Percentiles rank a stretch among this genome's conserved stretches.
phyloP scores from a whole-genome alignment of 768 basidiomycete genomes.

The Mycena haematopus region DNA sequence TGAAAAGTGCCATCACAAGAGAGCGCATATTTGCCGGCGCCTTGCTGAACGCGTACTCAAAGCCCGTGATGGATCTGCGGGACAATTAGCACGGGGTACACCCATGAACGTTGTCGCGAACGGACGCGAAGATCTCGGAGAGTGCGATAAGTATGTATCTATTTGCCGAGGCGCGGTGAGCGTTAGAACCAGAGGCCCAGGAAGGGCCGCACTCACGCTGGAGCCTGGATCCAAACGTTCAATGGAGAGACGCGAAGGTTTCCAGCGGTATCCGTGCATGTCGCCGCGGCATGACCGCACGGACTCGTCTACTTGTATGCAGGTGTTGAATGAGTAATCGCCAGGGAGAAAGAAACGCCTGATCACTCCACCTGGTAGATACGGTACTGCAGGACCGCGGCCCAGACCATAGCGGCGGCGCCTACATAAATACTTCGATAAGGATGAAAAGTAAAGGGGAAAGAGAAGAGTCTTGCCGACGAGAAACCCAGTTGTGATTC shows the following conservation, averaged over 20 bases:
- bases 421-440: not conserved
- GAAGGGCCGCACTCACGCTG: conserved; percentile 53
- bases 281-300: conserved; percentile 58
- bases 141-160: conserved; percentile 70
- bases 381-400: conserved; percentile 68
- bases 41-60: conserved; percentile 91
- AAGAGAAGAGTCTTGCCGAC: conserved; percentile 39
- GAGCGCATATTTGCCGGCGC: conserved; percentile 89
- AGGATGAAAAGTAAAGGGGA: not conserved
- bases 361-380: conserved; percentile 64
- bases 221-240: conserved; percentile 82
- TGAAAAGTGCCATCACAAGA: conserved; percentile 76
- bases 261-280: conserved; percentile 50
- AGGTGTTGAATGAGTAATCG: conserved; percentile 26
- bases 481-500: conserved; percentile 62
- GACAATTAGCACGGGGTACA: not conserved
- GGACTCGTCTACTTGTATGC: conserved; percentile 44
- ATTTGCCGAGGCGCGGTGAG: not conserved
- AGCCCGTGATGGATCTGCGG: conserved; percentile 61
- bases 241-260: conserved; percentile 61
- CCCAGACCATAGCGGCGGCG: conserved; percentile 69
- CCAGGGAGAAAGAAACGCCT: conserved; percentile 31
- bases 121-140: conserved; percentile 72
- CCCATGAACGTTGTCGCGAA: not conserved
- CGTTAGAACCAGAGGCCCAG: conserved; percentile 10